Percentiles rank a stretch among this genome's conserved stretches.
These are phyloP conservation scores for Xylaria sp. DNA, from an alignment of 2,329 filamentous ascomycete genomes.

Conservation along the genomic window DNA sequence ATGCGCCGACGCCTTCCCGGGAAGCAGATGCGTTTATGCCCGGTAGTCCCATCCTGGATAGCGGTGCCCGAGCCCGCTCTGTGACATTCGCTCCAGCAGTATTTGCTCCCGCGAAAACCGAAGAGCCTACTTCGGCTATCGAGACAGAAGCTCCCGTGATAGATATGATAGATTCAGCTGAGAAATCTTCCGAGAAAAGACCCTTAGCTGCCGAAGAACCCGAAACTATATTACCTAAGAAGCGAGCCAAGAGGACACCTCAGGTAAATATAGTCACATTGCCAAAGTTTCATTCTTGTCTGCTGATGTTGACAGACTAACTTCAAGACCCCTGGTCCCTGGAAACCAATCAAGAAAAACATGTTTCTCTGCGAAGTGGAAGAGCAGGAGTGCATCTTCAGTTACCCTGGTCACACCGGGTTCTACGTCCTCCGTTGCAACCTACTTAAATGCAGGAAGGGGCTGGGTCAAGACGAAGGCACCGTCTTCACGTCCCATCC, in stretches of 20 bases:
- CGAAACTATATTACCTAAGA: not conserved
- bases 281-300: not conserved
- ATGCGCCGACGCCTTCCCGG: not conserved
- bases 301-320: not conserved
- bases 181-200: slow-evolving; percentile 17
- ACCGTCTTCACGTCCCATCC: slow-evolving; percentile 30
- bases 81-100: not conserved
- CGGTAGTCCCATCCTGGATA: not conserved
- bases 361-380: slow-evolving; percentile 7
- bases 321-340: too few relatives aligned
- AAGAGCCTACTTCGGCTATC: not conserved
- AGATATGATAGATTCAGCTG: not conserved
- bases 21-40: not conserved
- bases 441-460: slow-evolving; percentile 25
- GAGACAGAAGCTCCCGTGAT: not conserved
- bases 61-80: not conserved
- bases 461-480: slow-evolving; percentile 15
- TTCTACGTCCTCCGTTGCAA: slow-evolving; percentile 33
- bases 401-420: slow-evolving; percentile 4
- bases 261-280: slow-evolving; percentile 4
- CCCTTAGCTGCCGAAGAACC: not conserved
- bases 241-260: slow-evolving; percentile 24
- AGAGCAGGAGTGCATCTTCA: slow-evolving; percentile 28
- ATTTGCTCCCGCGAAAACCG: not conserved
- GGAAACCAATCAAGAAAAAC: slow-evolving; percentile 11